Percentiles rank a stretch among this genome's conserved stretches.
Evolutionary conservation across 2,329 filamentous ascomycete genomes (phyloP).

Genomic region (Aspergillus caelatus): DNA sequence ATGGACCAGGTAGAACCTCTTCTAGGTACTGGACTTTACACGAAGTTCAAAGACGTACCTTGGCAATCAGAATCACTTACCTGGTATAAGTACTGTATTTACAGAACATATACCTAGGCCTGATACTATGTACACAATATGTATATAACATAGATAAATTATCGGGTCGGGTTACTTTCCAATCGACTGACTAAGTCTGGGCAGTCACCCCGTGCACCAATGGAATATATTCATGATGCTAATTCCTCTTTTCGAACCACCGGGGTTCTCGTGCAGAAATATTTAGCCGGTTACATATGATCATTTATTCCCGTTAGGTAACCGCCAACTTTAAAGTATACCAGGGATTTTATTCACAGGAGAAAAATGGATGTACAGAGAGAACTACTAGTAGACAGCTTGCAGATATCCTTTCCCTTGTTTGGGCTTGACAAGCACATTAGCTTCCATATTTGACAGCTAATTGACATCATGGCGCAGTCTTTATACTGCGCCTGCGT

Average conservation of each 20-base stretch:
- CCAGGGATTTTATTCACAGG: neutral
- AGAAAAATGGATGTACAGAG: neutral
- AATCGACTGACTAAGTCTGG: neutral
- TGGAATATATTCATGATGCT: neutral
- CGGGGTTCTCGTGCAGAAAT: neutral
- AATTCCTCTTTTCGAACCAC: neutral
- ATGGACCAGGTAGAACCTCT: too few relatives aligned
- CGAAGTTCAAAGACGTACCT: neutral
- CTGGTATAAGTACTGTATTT: neutral
- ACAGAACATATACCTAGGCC: neutral
- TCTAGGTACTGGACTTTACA: too few relatives aligned
- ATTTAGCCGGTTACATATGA: neutral
- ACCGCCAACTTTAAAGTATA: neutral
- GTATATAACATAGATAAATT: too few relatives aligned
- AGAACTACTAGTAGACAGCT: neutral
- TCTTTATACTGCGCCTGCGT: neutral
- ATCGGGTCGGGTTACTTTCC: neutral
- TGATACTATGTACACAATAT: too few relatives aligned
- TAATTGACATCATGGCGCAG: neutral
- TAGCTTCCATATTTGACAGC: neutral
- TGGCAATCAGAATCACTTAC: neutral
- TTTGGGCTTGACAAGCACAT: neutral
- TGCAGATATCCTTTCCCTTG: neutral
- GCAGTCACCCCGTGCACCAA: neutral
- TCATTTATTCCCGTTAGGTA: neutral